Evolutionary conservation across 2,329 filamentous ascomycete genomes (phyloP).

Genomic region (Coleophoma crateriformis): DNA sequence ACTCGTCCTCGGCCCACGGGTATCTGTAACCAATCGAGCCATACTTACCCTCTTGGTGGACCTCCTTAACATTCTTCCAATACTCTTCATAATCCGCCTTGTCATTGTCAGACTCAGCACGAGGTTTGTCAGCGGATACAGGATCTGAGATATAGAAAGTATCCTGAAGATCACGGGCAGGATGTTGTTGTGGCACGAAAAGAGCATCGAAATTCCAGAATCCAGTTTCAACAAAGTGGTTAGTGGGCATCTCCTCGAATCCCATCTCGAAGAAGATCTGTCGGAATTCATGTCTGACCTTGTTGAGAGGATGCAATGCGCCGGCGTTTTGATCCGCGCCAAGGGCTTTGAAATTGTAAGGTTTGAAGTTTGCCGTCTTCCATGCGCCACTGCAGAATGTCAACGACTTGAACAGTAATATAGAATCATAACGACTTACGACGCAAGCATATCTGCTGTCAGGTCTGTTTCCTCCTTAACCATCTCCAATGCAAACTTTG

Average conservation of each 20-base stretch:
- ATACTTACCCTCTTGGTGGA: constrained; percentile 88
- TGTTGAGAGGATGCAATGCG: constrained; percentile 71
- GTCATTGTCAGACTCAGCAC: constrained; percentile 46
- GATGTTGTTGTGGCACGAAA: constrained; percentile 96
- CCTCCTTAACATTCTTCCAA: constrained; percentile 79
- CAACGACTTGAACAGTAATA: constrained; percentile 4
- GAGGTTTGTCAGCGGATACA: constrained; percentile 63
- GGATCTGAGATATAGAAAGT: constrained; percentile 98
- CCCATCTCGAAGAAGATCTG: constrained; percentile 99
- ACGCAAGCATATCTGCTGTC: constrained; percentile 85
- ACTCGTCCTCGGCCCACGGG: constrained; percentile 85
- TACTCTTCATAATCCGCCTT: constrained; percentile 74
- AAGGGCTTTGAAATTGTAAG: constrained; percentile 68
- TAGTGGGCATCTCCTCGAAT: constrained; percentile 96
- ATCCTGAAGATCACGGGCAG: constrained; percentile 93
- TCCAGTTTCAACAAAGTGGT: constrained; percentile 88
- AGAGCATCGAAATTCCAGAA: constrained; percentile 99
- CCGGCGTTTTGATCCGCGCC: constrained; percentile 57
- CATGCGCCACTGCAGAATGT: constrained; percentile 60
- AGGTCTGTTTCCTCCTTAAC: constrained; percentile 92
- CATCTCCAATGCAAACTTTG: constrained; percentile 84
- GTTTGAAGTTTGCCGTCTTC: constrained; percentile 88
- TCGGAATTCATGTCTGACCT: constrained; percentile 91
- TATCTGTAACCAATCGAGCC: constrained; percentile 96
- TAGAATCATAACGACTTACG: constrained; percentile 24